Evolutionary conservation across 2,329 filamentous ascomycete species (phyloP), one percentile per base, ranked within the genome.

Genomic region (Fusarium virguliforme): DNA sequence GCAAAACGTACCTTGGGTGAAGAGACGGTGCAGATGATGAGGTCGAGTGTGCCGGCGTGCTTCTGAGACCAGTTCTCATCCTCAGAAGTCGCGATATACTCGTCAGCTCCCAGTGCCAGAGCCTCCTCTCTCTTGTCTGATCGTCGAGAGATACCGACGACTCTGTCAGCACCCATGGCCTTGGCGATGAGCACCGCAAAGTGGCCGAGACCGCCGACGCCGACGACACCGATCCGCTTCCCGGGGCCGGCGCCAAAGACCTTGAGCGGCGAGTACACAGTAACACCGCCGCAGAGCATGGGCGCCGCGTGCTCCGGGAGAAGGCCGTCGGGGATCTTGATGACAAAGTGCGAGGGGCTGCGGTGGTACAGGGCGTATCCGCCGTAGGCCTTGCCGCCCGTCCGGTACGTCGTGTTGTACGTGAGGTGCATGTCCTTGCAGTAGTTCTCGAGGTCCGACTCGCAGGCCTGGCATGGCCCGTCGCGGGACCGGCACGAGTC

Each of bases 241-340:
- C 90, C 90, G 0, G 89, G 89, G 0, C 61, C 65, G 3, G 63
- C 68, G 2, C 68, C 70, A 1, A 67, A 64, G 2, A 60, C 53
- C 84, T 92, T 89, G 2, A 97, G 86, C 0, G 93, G 94, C 53
- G 88, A 91, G 83, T 91, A 97, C 48, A 89, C 89, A 0, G 94
- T 96, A 40, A 95, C 85, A 63, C 94, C 94, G 10, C 92, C 94
- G 79, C 94, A 97, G 66, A 96, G 86, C 91, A 94, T 94, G 1
- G 92, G 92, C 1, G 92, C 93, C 0, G 91, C 92, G 43, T 89
- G 80, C 50, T 83, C 83, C 38, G 85, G 86, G 1, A 83, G 76
- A 28, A 96, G 86, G 43, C 85, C 88, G 10, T 93, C 91, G 6
- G 93, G 94, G 71, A 96, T 95, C 76, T 90, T 91, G 76, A 88